Evolutionary conservation across 1,139 yeast species (phyloP), one percentile per base, ranked within the genome.

Genomic region (Nadsonia commutata): DNA sequence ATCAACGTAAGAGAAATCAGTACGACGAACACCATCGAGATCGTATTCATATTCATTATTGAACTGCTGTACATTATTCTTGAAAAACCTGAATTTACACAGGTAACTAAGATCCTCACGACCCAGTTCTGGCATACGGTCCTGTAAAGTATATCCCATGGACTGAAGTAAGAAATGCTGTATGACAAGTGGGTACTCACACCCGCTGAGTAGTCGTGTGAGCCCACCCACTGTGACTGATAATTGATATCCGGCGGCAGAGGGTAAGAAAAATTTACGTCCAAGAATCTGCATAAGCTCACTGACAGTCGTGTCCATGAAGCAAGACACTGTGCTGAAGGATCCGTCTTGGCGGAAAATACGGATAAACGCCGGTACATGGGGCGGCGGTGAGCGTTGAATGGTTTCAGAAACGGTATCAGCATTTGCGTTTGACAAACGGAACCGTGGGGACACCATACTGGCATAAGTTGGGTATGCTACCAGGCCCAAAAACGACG

Each of bases 71-170:
- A 9, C 23, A 9, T 21, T 6, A 6, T 9, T 21, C 9, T 21
- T 21, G 9, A 9, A 21, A 9, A 21, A 76, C 37, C 81, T 79
- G 59, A 90, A 85, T 51, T 88, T 83, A 60, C 93, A 84, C 39
- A 93, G 67, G 56, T 79, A 86, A 40, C 93, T 80, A 48, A 90
- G 65, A 60, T 90, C 98, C 47, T 84, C 94, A 47, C 95, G 71
- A 27, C 95, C 96, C 44, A 86, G 71, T 43, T 79, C 83, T 46
- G 78, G 78, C 43, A 88, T 65, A 42, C 80, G 76, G 57, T 88
- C 97, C 16, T 73, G 67, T 42, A 77, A 82, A 2, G 75, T 72
- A 57, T 83, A 90, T 1, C 98, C 99, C 57, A 86, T 79, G 39
- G 82, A 65, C 50, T 79, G 67, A 19, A 93, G 63, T 41, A 88